Base-by-base conservation (phyloP, 768 basidiomycete species). In the Boletus sp. region DNA sequence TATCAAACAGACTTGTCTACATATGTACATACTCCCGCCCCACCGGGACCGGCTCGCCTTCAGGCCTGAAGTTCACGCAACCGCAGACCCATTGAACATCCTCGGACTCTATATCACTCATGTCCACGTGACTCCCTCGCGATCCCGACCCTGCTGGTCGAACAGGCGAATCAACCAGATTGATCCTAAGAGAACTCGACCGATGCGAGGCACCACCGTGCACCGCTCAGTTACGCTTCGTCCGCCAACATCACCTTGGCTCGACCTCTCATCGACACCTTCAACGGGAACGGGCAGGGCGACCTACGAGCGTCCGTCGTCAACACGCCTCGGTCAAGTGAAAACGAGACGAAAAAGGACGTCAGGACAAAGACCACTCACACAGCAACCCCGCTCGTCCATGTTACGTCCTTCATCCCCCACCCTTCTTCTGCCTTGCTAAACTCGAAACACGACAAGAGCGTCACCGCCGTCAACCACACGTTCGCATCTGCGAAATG, bases 381-480 rank as follows among this genome's bases (percentile, higher is more conserved):
- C 40, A 49, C 48, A n/a, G 41, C 18, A 11, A 55, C 47, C 8
- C 47, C 54, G n/a, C 28, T 55, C 30, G 40, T 49, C 48, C 54
- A 55, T 18, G 29, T 12, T 20, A 55, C 54, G 17, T 55, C 48
- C 41, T 44, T 12, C 12, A 42, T 8, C 5, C 48, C 41, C 54
- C 54, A 55, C 7, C 7, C 42, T 8, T 44, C 40, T 14, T 55
- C 33, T 40, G 44, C 32, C 24, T 44, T 47, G n/a, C 24, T 32
- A 17, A 55, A 49, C 47, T 55, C 54, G 47, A 55, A 55, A 32
- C 54, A 55, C 4, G 54, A 40, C 11, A 55, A 36, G 2, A 55
- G 54, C 4, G 54, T 55, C 40, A 50, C 54, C 11, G 50, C 15
- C 24, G 54, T 50, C 24, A 36, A 55, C 54, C 54, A 49, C 17